Evolutionary conservation across 2,329 filamentous ascomycete genomes (phyloP).

Genomic region (Sarocladium oryzae): DNA sequence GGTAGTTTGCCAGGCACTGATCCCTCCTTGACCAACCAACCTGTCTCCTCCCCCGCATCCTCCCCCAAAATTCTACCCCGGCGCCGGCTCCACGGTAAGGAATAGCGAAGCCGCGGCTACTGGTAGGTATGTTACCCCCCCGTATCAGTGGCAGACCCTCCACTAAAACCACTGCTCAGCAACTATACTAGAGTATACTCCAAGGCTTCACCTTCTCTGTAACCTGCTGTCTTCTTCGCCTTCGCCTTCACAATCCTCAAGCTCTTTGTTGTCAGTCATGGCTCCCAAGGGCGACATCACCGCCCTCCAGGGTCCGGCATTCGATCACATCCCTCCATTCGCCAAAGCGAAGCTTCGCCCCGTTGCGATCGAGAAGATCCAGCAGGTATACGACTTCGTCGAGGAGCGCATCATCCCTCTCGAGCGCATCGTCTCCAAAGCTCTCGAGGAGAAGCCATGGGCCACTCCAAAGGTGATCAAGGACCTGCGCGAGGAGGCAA

Average conservation of each 20-base stretch:
- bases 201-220: no score
- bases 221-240: no score
- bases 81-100: constrained; percentile 3
- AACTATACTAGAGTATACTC: no score
- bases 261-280: neutral
- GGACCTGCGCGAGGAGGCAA: constrained; percentile 72
- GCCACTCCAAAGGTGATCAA: constrained; percentile 46
- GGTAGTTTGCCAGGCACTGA: neutral
- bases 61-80: neutral
- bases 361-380: constrained; percentile 67
- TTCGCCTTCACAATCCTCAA: no score
- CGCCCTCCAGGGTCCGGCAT: constrained; percentile 18
- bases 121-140: neutral
- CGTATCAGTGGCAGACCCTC: neutral
- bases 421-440: constrained; percentile 56
- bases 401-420: constrained; percentile 84
- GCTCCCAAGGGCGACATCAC: neutral
- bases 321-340: constrained; percentile 21
- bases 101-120: neutral
- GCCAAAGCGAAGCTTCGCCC: constrained; percentile 20
- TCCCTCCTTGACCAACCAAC: neutral
- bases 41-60: neutral
- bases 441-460: constrained; percentile 7
- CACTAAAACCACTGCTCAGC: neutral
- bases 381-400: constrained; percentile 82